These are phyloP conservation scores for Aspergillus candidus DNA, from an alignment of 2,329 filamentous ascomycete genomes.

Conservation along the genomic window DNA sequence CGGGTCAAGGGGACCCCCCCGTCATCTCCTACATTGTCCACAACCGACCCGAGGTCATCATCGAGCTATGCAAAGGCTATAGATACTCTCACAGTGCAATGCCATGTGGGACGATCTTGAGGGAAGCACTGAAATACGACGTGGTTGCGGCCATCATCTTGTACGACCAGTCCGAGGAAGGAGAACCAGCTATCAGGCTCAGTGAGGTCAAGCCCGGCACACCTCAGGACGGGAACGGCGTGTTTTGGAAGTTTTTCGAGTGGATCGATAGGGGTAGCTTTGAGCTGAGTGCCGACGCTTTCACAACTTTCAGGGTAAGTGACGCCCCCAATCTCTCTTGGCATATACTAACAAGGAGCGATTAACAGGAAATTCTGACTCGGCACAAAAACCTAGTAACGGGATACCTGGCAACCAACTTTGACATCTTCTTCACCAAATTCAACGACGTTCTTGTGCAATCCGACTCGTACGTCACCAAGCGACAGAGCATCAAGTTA, in stretches of 20 bases:
- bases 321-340: not conserved
- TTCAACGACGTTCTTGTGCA: constrained; percentile 86
- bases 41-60: constrained; percentile 76
- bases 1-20: constrained; percentile 67
- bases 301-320: constrained; percentile 87
- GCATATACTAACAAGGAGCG: constrained; percentile 7
- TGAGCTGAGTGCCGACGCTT: constrained; percentile 94
- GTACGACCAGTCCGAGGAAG: constrained; percentile 77
- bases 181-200: constrained; percentile 69
- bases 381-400: constrained; percentile 89
- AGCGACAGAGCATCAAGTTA: constrained; percentile 95
- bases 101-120: constrained; percentile 79
- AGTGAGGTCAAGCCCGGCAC: constrained; percentile 69
- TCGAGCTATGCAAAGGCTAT: constrained; percentile 84
- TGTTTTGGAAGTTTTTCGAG: constrained; percentile 95
- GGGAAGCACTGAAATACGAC: constrained; percentile 87
- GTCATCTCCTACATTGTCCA: constrained; percentile 85
- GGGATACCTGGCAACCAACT: constrained; percentile 81
- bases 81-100: constrained; percentile 86
- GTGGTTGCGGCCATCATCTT: constrained; percentile 84
- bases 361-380: constrained; percentile 76
- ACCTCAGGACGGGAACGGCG: constrained; percentile 69
- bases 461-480: constrained; percentile 94
- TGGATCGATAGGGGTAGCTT: constrained; percentile 98
- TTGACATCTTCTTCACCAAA: constrained; percentile 83